Evolutionary conservation across 192 early-diverging fungal species (phyloP).

Genomic region (Podila minutissima): DNA sequence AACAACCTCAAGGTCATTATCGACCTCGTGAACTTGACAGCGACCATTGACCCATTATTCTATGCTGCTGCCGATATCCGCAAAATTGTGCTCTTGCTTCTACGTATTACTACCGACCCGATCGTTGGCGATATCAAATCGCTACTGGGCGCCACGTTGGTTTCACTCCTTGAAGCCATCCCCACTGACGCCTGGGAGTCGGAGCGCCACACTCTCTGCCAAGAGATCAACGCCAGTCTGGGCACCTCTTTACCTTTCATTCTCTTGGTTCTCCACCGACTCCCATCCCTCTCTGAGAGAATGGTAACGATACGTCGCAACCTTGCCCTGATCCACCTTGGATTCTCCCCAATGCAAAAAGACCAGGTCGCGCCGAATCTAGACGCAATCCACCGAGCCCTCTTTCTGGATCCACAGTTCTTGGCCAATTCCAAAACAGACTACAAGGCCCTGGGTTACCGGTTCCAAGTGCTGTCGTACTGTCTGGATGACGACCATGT

Average conservation of each 20-base stretch:
- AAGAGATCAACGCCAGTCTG: constrained; percentile 12
- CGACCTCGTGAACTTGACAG: constrained; percentile 32
- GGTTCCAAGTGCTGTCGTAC: constrained; percentile 27
- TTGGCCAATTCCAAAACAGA: constrained; percentile 7
- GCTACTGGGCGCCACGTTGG: constrained; percentile 23
- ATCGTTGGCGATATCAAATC: constrained; percentile 47
- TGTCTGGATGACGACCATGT: constrained; percentile 46
- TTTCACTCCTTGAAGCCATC: constrained; percentile 22
- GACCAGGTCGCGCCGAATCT: constrained; percentile 11
- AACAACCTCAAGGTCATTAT: constrained; percentile 31
- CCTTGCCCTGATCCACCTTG: constrained; percentile 25
- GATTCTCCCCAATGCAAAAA: constrained; percentile 8
- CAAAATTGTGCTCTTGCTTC: constrained; percentile 21
- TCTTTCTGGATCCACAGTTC: constrained; percentile 27
- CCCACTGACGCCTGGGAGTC: constrained; percentile 21
- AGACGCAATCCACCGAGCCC: constrained; percentile 22
- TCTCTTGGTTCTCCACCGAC: constrained; percentile 18
- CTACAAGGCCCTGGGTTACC: constrained; percentile 22
- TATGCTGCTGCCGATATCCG: constrained; percentile 18
- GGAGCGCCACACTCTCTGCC: constrained; percentile 23
- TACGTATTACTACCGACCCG: constrained; percentile 42
- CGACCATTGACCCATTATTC: constrained; percentile 39
- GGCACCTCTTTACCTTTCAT: constrained; percentile 37
- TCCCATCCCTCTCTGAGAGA: constrained; percentile 24
- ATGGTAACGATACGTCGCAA: constrained; percentile 19